phyloP scores from a whole-genome alignment of 73 alveolate species.

The Effrenium voratum region DNA sequence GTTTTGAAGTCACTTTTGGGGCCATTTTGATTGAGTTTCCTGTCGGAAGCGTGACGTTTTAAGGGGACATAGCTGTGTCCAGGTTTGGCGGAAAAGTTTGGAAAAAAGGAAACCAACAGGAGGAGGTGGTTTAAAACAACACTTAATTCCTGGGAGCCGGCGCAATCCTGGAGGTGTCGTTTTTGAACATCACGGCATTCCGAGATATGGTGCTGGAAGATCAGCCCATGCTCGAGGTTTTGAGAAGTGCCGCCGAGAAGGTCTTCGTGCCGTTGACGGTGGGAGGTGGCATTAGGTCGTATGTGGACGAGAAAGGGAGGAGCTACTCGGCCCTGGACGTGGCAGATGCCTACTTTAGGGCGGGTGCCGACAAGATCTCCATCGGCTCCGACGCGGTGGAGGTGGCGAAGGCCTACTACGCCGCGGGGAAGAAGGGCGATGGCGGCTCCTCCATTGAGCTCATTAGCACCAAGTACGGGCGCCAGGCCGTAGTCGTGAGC shows the following conservation, averaged over 20 bases:
- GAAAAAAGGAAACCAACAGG: too few relatives aligned
- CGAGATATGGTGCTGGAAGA: conserved; percentile 72
- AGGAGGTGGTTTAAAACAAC: too few relatives aligned
- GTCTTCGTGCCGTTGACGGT: conserved; percentile 89
- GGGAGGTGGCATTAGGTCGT: conserved; percentile 78
- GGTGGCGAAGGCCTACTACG: conserved; percentile 79
- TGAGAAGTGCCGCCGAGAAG: conserved; percentile 8
- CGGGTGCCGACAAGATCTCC: conserved; percentile 94
- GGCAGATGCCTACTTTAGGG: conserved; percentile 89
- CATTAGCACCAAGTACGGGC: conserved; percentile 90
- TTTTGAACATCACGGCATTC: conserved; percentile 84
- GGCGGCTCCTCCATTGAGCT: conserved; percentile 88
- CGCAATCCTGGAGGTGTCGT: conserved; percentile 26
- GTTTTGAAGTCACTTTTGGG: too few relatives aligned
- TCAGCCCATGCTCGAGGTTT: conserved; percentile 91
- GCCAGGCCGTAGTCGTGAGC: conserved; percentile 85
- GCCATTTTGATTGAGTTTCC: too few relatives aligned
- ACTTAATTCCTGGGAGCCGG: too few relatives aligned
- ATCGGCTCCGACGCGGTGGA: conserved; percentile 94
- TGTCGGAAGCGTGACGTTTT: too few relatives aligned
- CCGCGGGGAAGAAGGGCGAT: conserved; percentile 58
- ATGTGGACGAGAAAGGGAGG: conserved; percentile 63
- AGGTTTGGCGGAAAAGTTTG: too few relatives aligned
- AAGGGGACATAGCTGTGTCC: too few relatives aligned
- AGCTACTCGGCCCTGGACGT: conserved; percentile 86